Evolutionary conservation across 306 rosid genomes (phyloP).

Genomic region (Boehmeria nivea): DNA sequence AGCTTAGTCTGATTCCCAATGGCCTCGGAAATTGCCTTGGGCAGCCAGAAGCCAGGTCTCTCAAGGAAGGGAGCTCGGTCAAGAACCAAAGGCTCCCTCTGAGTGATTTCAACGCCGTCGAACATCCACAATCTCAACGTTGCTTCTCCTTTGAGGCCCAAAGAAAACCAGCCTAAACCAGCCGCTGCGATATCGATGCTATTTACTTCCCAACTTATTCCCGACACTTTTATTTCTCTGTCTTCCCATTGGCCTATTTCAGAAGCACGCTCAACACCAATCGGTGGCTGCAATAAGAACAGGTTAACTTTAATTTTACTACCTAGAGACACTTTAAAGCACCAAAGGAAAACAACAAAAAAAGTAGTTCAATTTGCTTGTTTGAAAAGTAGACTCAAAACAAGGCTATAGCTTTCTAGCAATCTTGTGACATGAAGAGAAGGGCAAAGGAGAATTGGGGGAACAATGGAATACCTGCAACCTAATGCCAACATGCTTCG

Average conservation of each 20-base stretch:
- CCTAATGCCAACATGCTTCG: slow-evolving; percentile 70
- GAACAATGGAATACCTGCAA: slow-evolving; percentile 49
- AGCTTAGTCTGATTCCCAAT: slow-evolving; percentile 55
- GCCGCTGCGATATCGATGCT: slow-evolving; percentile 69
- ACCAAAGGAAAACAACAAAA: no score
- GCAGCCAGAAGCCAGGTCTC: slow-evolving; percentile 85
- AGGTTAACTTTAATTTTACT: neutral
- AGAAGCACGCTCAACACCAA: slow-evolving; percentile 43
- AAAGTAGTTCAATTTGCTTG: no score
- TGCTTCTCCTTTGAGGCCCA: slow-evolving; percentile 87
- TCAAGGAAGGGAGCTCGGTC: slow-evolving; percentile 76
- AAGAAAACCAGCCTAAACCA: slow-evolving; percentile 78
- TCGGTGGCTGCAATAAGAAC: slow-evolving; percentile 61
- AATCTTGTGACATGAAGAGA: no score
- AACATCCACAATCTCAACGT: slow-evolving; percentile 56
- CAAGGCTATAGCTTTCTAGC: no score
- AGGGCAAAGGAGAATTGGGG: no score
- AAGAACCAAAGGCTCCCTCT: slow-evolving; percentile 79
- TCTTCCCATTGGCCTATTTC: slow-evolving; percentile 67
- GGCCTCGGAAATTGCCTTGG: slow-evolving; percentile 72
- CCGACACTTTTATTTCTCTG: slow-evolving; percentile 65
- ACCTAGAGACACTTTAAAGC: no score
- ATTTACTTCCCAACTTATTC: slow-evolving; percentile 76
- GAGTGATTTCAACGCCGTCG: slow-evolving; percentile 68
- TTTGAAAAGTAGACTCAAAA: no score